Base-by-base conservation (phyloP, 345 rosid species). In the Sisymbrium irio region DNA sequence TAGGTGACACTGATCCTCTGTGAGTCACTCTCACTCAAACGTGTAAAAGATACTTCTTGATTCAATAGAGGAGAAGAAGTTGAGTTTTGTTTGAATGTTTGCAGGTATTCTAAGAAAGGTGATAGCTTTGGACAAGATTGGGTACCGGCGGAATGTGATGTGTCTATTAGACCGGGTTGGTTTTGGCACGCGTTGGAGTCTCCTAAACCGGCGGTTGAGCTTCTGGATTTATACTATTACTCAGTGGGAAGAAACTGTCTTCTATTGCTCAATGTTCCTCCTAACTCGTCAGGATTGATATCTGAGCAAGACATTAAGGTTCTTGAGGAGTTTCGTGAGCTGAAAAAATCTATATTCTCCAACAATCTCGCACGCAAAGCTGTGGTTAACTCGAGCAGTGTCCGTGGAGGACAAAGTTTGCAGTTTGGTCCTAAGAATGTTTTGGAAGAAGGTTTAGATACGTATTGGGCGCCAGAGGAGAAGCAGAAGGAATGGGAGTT, bases 111-210 rank as follows among this genome's bases (percentile, higher is more conserved):
- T 4, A 77, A 75, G 51, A 63, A 57, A 41, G 96, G 98, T 70
- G 98, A 94, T 75, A 80, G 84, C 0, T 69, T 22, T 0, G 97
- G 97, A 41, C 81, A 79, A 30, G 94, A 91, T 74, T 91, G 97
- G 96, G 88, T 94, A 41, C 95, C 97, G 22, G 85, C 90, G 7
- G 98, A 94, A 69, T 91, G 98, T 49, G 97, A 89, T 79, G 97
- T 94, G 59, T 94, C 93, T 19, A 91, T 94, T 64, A 74, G 96
- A 67, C 92, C 85, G 1, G 96, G 98, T 54, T 91, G 97, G 98
- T 94, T 94, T 82, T 91, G 98, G 98, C 98, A 91, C 62, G 85
- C 85, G 9, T 82, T 81, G n/a, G 91, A 94, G 77, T 74, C 70
- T 46, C 97, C 96, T 27, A 94, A 91, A 78, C 86, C 93, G 5